Conservation (phyloP, 208 protist species). For the Leishmania gerbilli region DNA sequence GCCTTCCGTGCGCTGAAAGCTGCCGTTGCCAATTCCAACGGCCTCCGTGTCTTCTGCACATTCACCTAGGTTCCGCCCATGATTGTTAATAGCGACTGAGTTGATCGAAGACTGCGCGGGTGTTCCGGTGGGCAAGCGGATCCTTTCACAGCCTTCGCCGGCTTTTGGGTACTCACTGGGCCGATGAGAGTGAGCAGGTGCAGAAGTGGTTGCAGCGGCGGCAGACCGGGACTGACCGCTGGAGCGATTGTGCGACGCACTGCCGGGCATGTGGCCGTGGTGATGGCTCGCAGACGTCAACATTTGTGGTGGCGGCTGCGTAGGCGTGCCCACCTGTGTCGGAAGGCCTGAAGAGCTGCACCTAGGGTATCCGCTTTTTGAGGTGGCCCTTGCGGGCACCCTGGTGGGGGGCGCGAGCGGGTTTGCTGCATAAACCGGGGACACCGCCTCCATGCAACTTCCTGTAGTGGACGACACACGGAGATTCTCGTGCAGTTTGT, state of each 20-base stretch:
- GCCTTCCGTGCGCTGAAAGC: not conserved
- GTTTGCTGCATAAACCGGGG: not conserved
- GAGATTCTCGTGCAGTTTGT: too few species aligned
- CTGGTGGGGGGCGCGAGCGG: not conserved
- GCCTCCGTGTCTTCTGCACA: not conserved
- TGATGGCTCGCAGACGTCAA: not conserved
- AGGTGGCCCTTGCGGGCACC: not conserved
- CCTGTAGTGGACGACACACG: not conserved
- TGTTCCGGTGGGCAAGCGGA: conserved; percentile 45
- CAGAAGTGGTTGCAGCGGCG: not conserved
- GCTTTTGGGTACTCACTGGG: conserved; percentile 35
- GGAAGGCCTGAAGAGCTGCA: not conserved
- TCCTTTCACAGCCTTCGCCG: conserved; percentile 55
- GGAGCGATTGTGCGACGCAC: not conserved
- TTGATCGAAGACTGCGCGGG: conserved; percentile 58
- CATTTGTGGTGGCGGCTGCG: not conserved
- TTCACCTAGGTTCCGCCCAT: not conserved
- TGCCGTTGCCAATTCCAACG: not conserved
- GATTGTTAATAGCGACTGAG: not conserved
- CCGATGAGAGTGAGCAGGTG: not conserved
- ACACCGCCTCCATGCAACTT: not conserved
- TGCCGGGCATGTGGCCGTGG: not conserved
- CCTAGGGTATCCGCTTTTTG: not conserved
- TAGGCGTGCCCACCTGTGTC: not conserved
- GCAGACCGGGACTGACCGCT: not conserved